A percentile compares a stretch with the other conserved stretches of the same genome.
These are phyloP conservation scores for Saksenaea oblongispora DNA, from an alignment of 371 early-diverging fungal genomes.

Conservation along the genomic window DNA sequence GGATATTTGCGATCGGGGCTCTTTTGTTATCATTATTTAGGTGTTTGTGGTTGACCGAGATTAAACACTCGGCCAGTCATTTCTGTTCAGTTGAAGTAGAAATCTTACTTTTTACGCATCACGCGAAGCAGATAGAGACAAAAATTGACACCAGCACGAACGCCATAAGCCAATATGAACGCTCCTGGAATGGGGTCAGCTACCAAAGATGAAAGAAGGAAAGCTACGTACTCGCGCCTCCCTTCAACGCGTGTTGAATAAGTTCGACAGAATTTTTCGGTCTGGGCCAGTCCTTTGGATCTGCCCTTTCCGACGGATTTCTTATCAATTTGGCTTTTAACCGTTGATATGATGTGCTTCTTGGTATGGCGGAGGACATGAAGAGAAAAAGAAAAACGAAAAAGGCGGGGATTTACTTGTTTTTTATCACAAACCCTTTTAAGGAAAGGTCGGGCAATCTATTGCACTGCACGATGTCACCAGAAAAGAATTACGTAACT, in stretches of 20 bases:
- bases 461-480: too few relatives aligned
- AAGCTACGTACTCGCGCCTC: slow-evolving; percentile 43
- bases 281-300: slow-evolving; percentile 39
- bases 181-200: slow-evolving; percentile 33
- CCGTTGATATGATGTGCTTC: slow-evolving; percentile 38
- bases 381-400: not conserved
- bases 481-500: too few relatives aligned
- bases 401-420: not conserved
- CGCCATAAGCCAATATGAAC: slow-evolving; percentile 50
- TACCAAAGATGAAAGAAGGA: not conserved
- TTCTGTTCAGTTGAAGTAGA: not conserved
- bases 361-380: not conserved
- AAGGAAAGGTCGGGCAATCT: not conserved
- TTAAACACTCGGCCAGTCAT: not conserved
- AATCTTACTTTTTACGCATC: slow-evolving; percentile 43
- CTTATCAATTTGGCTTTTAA: slow-evolving; percentile 39
- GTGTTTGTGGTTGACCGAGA: not conserved
- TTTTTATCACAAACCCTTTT: not conserved
- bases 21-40: slow-evolving; percentile 24
- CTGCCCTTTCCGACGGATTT: slow-evolving; percentile 32
- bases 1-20: slow-evolving; percentile 39
- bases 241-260: slow-evolving; percentile 45
- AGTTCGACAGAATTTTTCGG: slow-evolving; percentile 38
- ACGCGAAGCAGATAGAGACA: slow-evolving; percentile 48
- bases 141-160: slow-evolving; percentile 51